Conservation (phyloP, 371 early-diverging fungal species). For the Basidiobolus heterosporus region DNA sequence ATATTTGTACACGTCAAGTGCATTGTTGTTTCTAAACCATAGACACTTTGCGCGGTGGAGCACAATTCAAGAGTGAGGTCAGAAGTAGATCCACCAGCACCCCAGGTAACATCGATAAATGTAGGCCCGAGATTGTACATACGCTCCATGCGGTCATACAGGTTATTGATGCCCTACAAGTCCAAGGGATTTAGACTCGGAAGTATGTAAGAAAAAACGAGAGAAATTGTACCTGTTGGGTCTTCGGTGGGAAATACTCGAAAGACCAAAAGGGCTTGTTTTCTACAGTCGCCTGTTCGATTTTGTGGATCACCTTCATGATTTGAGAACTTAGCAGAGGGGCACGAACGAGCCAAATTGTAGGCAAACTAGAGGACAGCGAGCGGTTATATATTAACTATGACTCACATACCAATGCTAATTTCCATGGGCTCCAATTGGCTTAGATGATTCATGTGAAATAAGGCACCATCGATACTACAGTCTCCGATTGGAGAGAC, state of each 20-base stretch:
- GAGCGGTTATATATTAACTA: too few relatives aligned
- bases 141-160: slow-evolving; percentile 78
- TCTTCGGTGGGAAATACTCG: slow-evolving; percentile 89
- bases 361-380: too few relatives aligned
- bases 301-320: slow-evolving; percentile 55
- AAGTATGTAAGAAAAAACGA: too few relatives aligned
- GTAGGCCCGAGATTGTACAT: slow-evolving; percentile 81
- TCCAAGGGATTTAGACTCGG: background rate
- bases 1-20: slow-evolving; percentile 88
- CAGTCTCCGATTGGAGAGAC: too few relatives aligned
- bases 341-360: too few relatives aligned
- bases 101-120: slow-evolving; percentile 90
- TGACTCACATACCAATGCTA: too few relatives aligned
- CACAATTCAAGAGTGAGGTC: slow-evolving; percentile 68
- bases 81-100: slow-evolving; percentile 73
- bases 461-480: too few relatives aligned
- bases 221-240: slow-evolving; percentile 50
- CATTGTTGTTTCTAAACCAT: slow-evolving; percentile 81
- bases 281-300: slow-evolving; percentile 31
- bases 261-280: slow-evolving; percentile 62
- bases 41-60: slow-evolving; percentile 67
- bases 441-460: too few relatives aligned
- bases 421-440: too few relatives aligned
- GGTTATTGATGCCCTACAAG: slow-evolving; percentile 55
- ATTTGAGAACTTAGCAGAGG: too few relatives aligned